Base-by-base conservation (phyloP, 352 stramenopile genomes). In the Pythium monospermum region DNA sequence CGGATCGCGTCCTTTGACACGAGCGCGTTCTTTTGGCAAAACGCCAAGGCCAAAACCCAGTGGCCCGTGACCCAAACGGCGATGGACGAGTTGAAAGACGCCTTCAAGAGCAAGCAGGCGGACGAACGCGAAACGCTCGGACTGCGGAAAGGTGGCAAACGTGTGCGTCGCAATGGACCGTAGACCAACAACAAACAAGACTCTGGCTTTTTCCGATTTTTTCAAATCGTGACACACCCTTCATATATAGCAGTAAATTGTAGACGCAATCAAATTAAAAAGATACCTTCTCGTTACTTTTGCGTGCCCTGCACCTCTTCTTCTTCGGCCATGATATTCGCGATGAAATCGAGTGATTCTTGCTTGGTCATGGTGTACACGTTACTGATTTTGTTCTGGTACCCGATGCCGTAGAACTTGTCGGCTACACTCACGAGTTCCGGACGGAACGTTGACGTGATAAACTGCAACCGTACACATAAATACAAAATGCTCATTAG, bases 391-490 rank as follows among this genome's bases (percentile, higher is more conserved):
- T 99, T 99, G 81, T 99, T 99, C 68, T 99, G 95, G 71, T 99
- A 96, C 49, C 88, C 94, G 36, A 99, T 98, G 41, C 97, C 96
- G 63, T 99, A 99, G 64, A 96, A 98, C 36, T 94, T 92, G 68
- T 98, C 96, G 0, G 96, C 91, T 31, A 98, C 90, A 27, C 84
- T 89, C 16, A 99, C 96, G n/a, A 99, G 68, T 67, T 99, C 97
- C 4, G 96, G 96, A n/a, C 97, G 87, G 71, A 99, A 99, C 19
- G 97, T 99, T 41, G 94, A 99, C 11, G 95, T 98, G 69, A 99
- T 99, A 66, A 99, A 98, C 76, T 77, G 35, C 26, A 13, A 35
- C 30, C n/a, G 37, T n/a, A 43, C 4, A 48, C 4, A 47, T 8
- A 56, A 40, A 42, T 33, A 63, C 15, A 45, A 23, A 52, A 43